Percentiles rank a stretch among this genome's conserved stretches.
phyloP scores from a whole-genome alignment of 2,329 filamentous ascomycete species.

The Chrysoporthe deuterocubensis region DNA sequence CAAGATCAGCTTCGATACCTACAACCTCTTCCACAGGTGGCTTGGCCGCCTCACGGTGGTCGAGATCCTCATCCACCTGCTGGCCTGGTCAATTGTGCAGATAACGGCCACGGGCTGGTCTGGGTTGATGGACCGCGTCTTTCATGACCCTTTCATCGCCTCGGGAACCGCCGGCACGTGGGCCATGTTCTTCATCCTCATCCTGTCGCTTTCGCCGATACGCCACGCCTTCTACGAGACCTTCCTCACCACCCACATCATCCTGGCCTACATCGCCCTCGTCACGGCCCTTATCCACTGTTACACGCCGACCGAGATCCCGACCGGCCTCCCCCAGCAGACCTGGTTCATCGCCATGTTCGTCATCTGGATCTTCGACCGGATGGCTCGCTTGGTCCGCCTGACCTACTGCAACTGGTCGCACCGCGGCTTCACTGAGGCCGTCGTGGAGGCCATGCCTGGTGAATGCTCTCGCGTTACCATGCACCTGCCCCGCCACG shows the following conservation, averaged over 20 bases:
- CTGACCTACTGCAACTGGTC: conserved; percentile 71
- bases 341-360: conserved; percentile 77
- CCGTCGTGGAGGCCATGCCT: conserved; percentile 68
- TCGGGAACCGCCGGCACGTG: conserved; percentile 66
- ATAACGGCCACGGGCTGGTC: conserved; percentile 66
- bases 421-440: conserved; percentile 62
- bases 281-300: conserved; percentile 80
- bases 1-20: conserved; percentile 92
- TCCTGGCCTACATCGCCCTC: conserved; percentile 70
- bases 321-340: conserved; percentile 71
- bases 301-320: conserved; percentile 60
- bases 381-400: conserved; percentile 64
- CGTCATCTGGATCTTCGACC: conserved; percentile 77
- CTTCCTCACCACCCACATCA: conserved; percentile 85
- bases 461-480: conserved; percentile 74
- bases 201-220: conserved; percentile 76
- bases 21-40: conserved; percentile 89
- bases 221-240: conserved; percentile 97
- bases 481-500: conserved; percentile 68
- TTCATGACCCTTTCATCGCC: conserved; percentile 64
- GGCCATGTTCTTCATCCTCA: conserved; percentile 66
- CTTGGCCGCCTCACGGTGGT: conserved; percentile 74
- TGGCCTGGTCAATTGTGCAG: conserved; percentile 76
- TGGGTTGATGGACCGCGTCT: conserved; percentile 58
- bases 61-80: conserved; percentile 71